phyloP scores from a whole-genome alignment of 352 stramenopile genomes.

The Peronosclerospora sorghi region DNA sequence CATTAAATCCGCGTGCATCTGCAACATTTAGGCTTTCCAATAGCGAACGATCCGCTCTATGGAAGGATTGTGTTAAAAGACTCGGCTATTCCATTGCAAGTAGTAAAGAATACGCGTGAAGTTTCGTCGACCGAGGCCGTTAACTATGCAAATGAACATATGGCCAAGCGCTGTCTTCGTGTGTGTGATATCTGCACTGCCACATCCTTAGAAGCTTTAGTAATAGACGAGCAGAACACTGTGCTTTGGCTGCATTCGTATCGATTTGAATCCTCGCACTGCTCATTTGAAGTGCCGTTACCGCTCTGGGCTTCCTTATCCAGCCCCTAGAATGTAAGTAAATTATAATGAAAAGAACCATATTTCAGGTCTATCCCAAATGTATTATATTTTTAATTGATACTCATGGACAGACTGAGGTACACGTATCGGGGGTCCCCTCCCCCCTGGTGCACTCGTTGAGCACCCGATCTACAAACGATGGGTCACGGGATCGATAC shows the following conservation, averaged over 20 bases:
- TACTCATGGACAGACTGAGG: no score
- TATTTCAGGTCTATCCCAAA: no score
- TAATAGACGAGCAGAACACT: not conserved
- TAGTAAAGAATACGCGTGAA: not conserved
- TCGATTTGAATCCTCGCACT: constrained; percentile 28
- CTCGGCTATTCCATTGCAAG: not conserved
- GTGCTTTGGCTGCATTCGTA: constrained; percentile 45
- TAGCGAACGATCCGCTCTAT: constrained; percentile 93
- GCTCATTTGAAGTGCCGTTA: constrained; percentile 31
- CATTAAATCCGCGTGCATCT: constrained; percentile 94
- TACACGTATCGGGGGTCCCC: no score
- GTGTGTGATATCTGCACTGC: constrained; percentile 12
- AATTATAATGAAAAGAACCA: no score
- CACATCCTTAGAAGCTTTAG: not conserved
- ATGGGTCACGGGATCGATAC: no score
- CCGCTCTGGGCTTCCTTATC: constrained; percentile 21
- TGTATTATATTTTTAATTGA: no score
- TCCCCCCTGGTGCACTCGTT: no score
- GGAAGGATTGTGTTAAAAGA: constrained; percentile 17
- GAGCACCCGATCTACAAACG: no score
- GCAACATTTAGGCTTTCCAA: constrained; percentile 77
- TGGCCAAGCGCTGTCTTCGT: constrained; percentile 10
- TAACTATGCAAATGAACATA: constrained; percentile 1
- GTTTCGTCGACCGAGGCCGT: not conserved
- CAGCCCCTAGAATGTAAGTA: no score